Evolutionary conservation across 179 eudicot species (phyloP), one percentile per base, ranked within the genome.

Genomic region (Pouteria campechiana): DNA sequence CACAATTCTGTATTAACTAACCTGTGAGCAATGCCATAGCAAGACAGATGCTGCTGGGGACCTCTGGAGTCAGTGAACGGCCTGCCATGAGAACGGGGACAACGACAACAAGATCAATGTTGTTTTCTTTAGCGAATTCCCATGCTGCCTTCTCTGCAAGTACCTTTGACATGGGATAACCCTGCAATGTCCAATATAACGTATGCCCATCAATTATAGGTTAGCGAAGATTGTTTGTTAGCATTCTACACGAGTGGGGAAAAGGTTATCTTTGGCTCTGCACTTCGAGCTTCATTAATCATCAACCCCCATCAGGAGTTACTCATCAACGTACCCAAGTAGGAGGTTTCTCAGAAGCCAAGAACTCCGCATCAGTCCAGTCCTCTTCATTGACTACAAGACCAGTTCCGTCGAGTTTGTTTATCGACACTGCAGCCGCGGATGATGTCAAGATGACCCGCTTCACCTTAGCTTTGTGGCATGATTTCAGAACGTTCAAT

Each of bases 371-470:
- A 17, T 82, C 83, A 1, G 76, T 75, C 93, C 93, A 82, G 45
- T 82, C 52, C 3, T 64, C 58, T 47, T 82, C 93, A 8, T 55
- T 73, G 55, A 72, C 41, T 16, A 82, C 81, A 17, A 69, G 49
- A n/a, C 81, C 81, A 0, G 77, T 70, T 16, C 70, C 88, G 6
- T 44, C 51, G 5, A 48, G 65, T 12, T 41, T 44, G 35, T 82
- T 73, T 54, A 82, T 75, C 0, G 83, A 54, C 0, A 79, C 76
- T 17, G 87, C 74, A 58, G 93, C 88, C 14, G 88, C 93, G 20
- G 93, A 79, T 6, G 93, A 82, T 15, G 93, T 82, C 48, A 82
- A 64, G 7, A 82, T 49, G 2, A 79, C 88, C 1, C 93, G 80
- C 53, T 65, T 79, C 24, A 75, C 81, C 2, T 75, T 58, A 3